These are phyloP conservation scores for Epichloe bromicola DNA, from an alignment of 2,329 filamentous ascomycete genomes.

Conservation along the genomic window DNA sequence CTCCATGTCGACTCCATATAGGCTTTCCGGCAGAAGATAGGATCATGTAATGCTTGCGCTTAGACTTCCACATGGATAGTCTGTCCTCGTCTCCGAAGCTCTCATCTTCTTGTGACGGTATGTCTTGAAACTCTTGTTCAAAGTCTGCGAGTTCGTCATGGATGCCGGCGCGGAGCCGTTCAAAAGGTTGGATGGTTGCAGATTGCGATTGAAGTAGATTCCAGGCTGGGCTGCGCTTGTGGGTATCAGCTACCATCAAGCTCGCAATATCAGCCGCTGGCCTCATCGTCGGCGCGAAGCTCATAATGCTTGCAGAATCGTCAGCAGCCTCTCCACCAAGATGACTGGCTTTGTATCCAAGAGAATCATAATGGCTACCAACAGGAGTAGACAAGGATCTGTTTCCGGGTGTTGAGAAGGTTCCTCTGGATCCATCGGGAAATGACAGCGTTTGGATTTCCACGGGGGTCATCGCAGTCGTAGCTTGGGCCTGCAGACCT, in stretches of 20 bases:
- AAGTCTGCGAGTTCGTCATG: constrained; percentile 54
- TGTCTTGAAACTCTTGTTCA: constrained; percentile 61
- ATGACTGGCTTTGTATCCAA: constrained; percentile 17
- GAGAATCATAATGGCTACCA: constrained; percentile 28
- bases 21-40: constrained; percentile 93
- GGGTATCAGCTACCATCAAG: constrained; percentile 59
- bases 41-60: constrained; percentile 95
- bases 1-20: constrained; percentile 90
- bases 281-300: constrained; percentile 50
- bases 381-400: constrained; percentile 24
- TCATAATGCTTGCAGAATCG: constrained; percentile 53
- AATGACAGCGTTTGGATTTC: constrained; percentile 69
- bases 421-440: constrained; percentile 54
- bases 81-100: constrained; percentile 41
- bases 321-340: constrained; percentile 35
- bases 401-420: constrained; percentile 34
- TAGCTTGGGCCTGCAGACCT: constrained; percentile 51
- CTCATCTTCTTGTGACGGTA: constrained; percentile 41
- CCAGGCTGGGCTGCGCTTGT: constrained; percentile 55
- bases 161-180: constrained; percentile 30
- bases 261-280: constrained; percentile 65
- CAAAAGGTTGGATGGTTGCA: constrained; percentile 46
- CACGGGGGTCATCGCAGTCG: constrained; percentile 68
- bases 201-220: constrained; percentile 51
- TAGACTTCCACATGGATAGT: constrained; percentile 70